A percentile compares a stretch with the other conserved stretches of the same genome.
Evolutionary conservation across 768 basidiomycete genomes (phyloP).

Genomic region (Tricholoma sp.): DNA sequence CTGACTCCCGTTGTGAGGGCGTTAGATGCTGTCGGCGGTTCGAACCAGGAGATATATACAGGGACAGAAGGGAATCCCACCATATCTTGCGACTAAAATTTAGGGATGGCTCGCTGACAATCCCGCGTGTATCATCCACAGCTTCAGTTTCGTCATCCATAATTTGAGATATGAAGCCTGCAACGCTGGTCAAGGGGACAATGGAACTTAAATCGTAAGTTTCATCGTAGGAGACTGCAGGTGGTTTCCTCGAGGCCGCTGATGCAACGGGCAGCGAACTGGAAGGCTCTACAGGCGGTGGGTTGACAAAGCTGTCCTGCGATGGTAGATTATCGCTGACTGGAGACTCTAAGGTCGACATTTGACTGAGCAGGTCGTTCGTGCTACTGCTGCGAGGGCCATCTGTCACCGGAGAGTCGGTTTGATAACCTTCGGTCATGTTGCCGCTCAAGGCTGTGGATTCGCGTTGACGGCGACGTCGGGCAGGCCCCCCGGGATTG

Average conservation of each 20-base stretch:
- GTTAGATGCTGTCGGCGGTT: slow-evolving; percentile 29
- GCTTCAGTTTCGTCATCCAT: slow-evolving; percentile 15
- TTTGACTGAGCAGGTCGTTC: neutral
- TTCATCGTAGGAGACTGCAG: slow-evolving; percentile 3
- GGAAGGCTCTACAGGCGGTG: neutral
- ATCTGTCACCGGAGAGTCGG: neutral
- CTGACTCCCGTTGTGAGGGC: slow-evolving; percentile 39
- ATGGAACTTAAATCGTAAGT: slow-evolving; percentile 16
- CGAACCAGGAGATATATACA: slow-evolving; percentile 42
- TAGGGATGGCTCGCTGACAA: slow-evolving; percentile 56
- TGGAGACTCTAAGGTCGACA: slow-evolving; percentile 9
- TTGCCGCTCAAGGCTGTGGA: slow-evolving; percentile 7
- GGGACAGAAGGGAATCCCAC: slow-evolving; percentile 67
- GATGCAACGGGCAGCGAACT: neutral
- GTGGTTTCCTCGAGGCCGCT: slow-evolving; percentile 1
- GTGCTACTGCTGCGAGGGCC: neutral
- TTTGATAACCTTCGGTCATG: slow-evolving; percentile 2
- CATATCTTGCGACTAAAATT: slow-evolving; percentile 68
- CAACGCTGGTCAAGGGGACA: slow-evolving; percentile 8
- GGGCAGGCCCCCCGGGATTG: slow-evolving; percentile 21
- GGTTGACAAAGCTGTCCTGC: slow-evolving; percentile 7
- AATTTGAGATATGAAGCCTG: slow-evolving; percentile 15
- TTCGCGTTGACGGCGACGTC: slow-evolving; percentile 30
- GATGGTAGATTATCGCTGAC: slow-evolving; percentile 9
- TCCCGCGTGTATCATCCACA: slow-evolving; percentile 20